Conservation (phyloP, 805 yeast species). For the Candida tibetensis region DNA sequence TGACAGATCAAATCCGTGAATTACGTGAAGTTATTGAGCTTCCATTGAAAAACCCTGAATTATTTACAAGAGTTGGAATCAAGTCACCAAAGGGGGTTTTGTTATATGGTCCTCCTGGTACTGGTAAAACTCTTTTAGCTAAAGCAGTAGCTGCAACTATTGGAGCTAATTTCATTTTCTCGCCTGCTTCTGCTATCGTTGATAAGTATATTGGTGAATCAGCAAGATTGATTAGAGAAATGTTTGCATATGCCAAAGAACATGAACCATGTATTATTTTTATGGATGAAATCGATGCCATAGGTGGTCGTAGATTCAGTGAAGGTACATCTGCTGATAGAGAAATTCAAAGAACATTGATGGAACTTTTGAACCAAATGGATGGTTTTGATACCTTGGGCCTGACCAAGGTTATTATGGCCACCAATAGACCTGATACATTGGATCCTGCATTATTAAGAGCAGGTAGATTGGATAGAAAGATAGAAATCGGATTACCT, state of each 20-base stretch:
- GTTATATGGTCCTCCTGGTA: conserved; percentile 97
- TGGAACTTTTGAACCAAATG: conserved; percentile 97
- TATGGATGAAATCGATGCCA: conserved; percentile 98
- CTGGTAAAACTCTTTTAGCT: conserved; percentile 94
- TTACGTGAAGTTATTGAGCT: conserved; percentile 95
- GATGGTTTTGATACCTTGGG: conserved; percentile 97
- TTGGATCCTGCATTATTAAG: conserved; percentile 95
- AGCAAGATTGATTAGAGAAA: conserved; percentile 93
- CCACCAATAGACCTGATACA: conserved; percentile 98
- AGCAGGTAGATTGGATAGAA: conserved; percentile 96
- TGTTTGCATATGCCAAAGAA: conserved; percentile 96
- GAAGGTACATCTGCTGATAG: conserved; percentile 99
- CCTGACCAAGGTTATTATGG: conserved; percentile 97
- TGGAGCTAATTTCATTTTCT: conserved; percentile 95
- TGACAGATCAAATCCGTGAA: conserved; percentile 93
- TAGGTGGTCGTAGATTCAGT: conserved; percentile 95
- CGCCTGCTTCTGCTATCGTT: conserved; percentile 98
- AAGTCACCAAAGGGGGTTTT: conserved; percentile 98
- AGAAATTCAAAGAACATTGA: conserved; percentile 95
- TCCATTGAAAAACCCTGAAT: conserved; percentile 95
- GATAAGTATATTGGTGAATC: conserved; percentile 98
- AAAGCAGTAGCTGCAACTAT: conserved; percentile 98
- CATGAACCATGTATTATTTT: conserved; percentile 98
- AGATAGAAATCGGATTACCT: conserved; percentile 92
- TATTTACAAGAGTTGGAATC: conserved; percentile 92